These are phyloP conservation scores for Beauveria varroae DNA, from an alignment of 2,329 filamentous ascomycete species.

Conservation along the genomic window DNA sequence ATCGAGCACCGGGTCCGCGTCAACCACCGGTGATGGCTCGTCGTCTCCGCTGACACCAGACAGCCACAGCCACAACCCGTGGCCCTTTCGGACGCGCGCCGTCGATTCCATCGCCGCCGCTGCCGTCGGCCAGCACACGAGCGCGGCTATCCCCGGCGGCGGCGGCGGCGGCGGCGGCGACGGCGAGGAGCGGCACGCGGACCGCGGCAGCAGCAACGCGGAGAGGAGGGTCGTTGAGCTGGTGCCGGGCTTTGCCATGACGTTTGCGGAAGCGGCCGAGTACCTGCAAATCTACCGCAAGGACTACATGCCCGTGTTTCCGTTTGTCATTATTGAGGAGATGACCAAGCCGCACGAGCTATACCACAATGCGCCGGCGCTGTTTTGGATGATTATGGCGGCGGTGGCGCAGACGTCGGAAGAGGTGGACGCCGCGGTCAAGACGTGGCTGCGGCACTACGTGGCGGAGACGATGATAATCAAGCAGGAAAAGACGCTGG, in stretches of 20 bases:
- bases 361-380: slow-evolving; percentile 19
- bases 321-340: slow-evolving; percentile 22
- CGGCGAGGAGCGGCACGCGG: too few relatives aligned
- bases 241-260: slow-evolving; percentile 21
- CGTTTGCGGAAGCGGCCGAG: slow-evolving; percentile 22
- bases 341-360: slow-evolving; percentile 19
- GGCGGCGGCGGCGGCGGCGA: background rate
- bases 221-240: slow-evolving; percentile 13
- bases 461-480: slow-evolving; percentile 23
- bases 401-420: slow-evolving; percentile 20
- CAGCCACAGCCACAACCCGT: background rate
- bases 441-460: slow-evolving; percentile 22
- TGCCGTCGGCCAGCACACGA: too few relatives aligned
- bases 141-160: too few relatives aligned
- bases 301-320: slow-evolving; percentile 22
- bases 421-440: slow-evolving; percentile 18
- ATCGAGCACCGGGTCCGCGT: background rate
- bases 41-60: slow-evolving; percentile 14
- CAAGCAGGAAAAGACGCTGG: slow-evolving; percentile 20
- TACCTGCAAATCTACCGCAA: slow-evolving; percentile 22
- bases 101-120: background rate
- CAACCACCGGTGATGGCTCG: background rate
- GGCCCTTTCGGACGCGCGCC: background rate
- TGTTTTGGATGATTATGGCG: slow-evolving; percentile 25
- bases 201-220: background rate